phyloP scores from a whole-genome alignment of 2,329 filamentous ascomycete genomes.

The Penicillium sp. region DNA sequence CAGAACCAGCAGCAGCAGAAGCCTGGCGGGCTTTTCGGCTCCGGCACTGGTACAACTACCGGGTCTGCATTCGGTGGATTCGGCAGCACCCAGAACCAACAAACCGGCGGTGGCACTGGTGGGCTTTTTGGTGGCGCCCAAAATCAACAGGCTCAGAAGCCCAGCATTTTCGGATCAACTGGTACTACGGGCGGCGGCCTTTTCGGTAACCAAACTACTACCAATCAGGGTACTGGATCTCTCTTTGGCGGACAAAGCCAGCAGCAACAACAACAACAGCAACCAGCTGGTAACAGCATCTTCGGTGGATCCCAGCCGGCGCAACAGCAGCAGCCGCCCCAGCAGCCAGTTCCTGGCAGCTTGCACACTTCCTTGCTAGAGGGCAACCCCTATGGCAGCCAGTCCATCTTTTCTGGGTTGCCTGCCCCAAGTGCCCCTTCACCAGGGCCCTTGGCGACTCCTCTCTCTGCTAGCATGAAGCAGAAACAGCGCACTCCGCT shows the following conservation, averaged over 20 bases:
- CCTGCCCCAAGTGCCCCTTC: constrained; percentile 57
- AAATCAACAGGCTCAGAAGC: constrained; percentile 51
- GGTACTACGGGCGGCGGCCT: constrained; percentile 41
- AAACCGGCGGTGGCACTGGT: constrained; percentile 28
- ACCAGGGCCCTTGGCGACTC: constrained; percentile 86
- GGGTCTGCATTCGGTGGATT: constrained; percentile 36
- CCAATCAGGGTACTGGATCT: constrained; percentile 43
- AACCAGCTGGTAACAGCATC: constrained; percentile 38
- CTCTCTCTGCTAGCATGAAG: constrained; percentile 69
- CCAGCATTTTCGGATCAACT: constrained; percentile 48
- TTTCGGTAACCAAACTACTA: constrained; percentile 38
- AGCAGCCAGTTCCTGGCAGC: constrained; percentile 39
- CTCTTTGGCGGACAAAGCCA: constrained; percentile 50
- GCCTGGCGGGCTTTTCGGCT: constrained; percentile 22
- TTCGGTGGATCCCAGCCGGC: constrained; percentile 52
- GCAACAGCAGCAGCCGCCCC: constrained; percentile 37
- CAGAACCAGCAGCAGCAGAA: constrained; percentile 21
- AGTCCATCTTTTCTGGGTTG: constrained; percentile 75
- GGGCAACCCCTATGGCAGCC: constrained; percentile 81
- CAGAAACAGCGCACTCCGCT: constrained; percentile 72
- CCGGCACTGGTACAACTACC: constrained; percentile 20
- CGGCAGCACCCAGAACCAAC: constrained; percentile 41
- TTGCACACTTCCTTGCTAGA: constrained; percentile 76
- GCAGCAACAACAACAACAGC: constrained; percentile 36
- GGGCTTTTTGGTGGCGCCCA: constrained; percentile 43